Evolutionary conservation across 2,329 filamentous ascomycete species (phyloP), one percentile per base, ranked within the genome.

Genomic region (Diaporthe helianthi): DNA sequence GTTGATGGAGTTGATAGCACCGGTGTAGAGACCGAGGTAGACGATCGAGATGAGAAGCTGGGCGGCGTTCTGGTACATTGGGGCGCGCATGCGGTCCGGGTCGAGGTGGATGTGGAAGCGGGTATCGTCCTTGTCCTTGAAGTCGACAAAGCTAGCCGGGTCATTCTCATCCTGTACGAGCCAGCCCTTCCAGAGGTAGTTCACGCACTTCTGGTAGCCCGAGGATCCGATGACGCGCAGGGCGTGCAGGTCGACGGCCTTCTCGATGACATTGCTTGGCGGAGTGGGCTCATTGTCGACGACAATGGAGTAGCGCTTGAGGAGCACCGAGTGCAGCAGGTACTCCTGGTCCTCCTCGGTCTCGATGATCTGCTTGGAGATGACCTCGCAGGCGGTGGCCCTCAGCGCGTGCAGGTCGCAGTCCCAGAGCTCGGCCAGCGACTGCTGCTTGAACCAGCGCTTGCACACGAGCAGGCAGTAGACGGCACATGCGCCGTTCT

Each of bases 161-260:
- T 98, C 94, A 61, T 94, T 86, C 75, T 98, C 94, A 73, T 98
- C 93, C 78, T 99, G 96, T n/a, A 97, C 90, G 10, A 98, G 84
- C 96, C 96, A 99, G 26, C 96, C 96, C 71, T 90, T 89, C 96
- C 96, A 99, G 10, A 99, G 89, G 77, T 97, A 93, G 72, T 86
- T 89, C 76, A 98, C 93, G 77, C 95, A 98, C 81, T 97, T 97
- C 74, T 98, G 96, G 79, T 98, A 99, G 31, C 96, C 95, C 0
- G 93, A 94, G 0, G 92, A 95, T 2, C 93, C 93, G 72, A 98
- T 98, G 58, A 99, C 90, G 17, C 88, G 86, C 54, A 98, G 84
- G 1, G 95, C 93, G 78, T 99, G 96, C 31, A 98, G 82, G 76
- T 99, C 96, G 44, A 98, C 94, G 0, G 96, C 93, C 76, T 93